Percentiles rank a stretch among this genome's conserved stretches.
Evolutionary conservation across 768 basidiomycete species (phyloP).

Genomic region (Collybiopsis luxurians): DNA sequence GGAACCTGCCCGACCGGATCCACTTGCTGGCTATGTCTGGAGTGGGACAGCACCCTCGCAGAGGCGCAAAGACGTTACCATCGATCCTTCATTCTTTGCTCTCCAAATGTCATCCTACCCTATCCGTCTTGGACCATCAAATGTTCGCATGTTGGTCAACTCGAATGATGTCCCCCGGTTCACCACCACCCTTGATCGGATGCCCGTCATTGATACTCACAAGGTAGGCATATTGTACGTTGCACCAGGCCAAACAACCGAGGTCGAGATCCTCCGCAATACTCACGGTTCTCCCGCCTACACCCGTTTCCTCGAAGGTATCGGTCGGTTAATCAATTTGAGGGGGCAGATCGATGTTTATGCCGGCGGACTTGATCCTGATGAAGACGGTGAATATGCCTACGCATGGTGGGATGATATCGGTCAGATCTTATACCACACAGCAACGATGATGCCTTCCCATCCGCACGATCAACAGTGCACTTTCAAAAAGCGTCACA

Average conservation of each 20-base stretch:
- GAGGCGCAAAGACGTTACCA: constrained; percentile 77
- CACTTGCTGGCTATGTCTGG: constrained; percentile 88
- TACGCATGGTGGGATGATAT: constrained; percentile 99
- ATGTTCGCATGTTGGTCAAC: constrained; percentile 47
- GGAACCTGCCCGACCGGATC: constrained; percentile 49
- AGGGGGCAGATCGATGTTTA: constrained; percentile 92
- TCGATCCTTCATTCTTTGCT: constrained; percentile 84
- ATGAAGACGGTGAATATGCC: constrained; percentile 93
- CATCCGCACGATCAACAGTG: constrained; percentile 57
- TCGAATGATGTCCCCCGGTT: constrained; percentile 54
- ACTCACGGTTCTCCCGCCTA: constrained; percentile 93
- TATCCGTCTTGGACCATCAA: constrained; percentile 36
- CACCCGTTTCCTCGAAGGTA: constrained; percentile 86
- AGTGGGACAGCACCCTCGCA: constrained; percentile 84
- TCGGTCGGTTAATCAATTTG: constrained; percentile 85
- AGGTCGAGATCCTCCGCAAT: constrained; percentile 85
- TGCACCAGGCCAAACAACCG: constrained; percentile 83
- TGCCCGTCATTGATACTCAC: constrained; percentile 95
- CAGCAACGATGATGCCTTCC: constrained; percentile 96
- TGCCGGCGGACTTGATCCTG: constrained; percentile 86
- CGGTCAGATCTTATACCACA: constrained; percentile 91
- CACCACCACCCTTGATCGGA: constrained; percentile 69
- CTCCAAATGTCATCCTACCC: constrained; percentile 79
- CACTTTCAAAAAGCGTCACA: constrained; percentile 89
- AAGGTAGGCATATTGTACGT: constrained; percentile 97